Percentiles rank a stretch among this genome's conserved stretches.
phyloP scores from a whole-genome alignment of 176 grass and related monocot species.

The Juncus inflexus region DNA sequence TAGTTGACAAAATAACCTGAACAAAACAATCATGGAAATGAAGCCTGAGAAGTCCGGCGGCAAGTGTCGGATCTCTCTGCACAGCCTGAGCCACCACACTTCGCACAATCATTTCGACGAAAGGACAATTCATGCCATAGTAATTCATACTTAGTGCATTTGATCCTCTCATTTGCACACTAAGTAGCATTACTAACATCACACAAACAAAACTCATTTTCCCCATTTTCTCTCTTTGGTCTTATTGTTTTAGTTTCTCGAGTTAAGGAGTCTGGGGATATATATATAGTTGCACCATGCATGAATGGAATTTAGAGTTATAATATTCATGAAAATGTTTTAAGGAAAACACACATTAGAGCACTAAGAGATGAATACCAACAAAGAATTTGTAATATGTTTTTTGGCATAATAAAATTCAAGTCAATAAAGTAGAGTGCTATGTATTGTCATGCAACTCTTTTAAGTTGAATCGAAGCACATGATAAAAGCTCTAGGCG shows the following conservation, averaged over 20 bases:
- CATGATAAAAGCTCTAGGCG: background rate
- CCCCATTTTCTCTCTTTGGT: slow-evolving; percentile 2
- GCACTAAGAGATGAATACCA: slow-evolving; percentile 24
- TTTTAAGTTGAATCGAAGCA: background rate
- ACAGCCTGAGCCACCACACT: slow-evolving; percentile 46
- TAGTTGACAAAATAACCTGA: slow-evolving; percentile 32
- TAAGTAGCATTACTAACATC: slow-evolving; percentile 34
- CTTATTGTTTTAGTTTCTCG: background rate
- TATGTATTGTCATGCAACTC: slow-evolving; percentile 27
- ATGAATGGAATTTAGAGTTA: slow-evolving; percentile 5
- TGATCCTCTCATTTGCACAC: slow-evolving; percentile 23
- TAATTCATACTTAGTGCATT: slow-evolving; percentile 57
- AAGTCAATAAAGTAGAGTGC: slow-evolving; percentile 5
- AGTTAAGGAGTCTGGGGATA: background rate
- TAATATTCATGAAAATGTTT: slow-evolving; percentile 22
- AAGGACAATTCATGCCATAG: slow-evolving; percentile 83
- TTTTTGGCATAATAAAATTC: slow-evolving; percentile 16
- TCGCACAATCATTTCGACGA: slow-evolving; percentile 47
- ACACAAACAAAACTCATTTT: slow-evolving; percentile 33
- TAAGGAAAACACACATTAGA: slow-evolving; percentile 37
- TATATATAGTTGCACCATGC: slow-evolving; percentile 47
- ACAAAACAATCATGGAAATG: slow-evolving; percentile 99
- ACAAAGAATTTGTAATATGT: background rate
- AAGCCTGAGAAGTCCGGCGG: slow-evolving; percentile 61
- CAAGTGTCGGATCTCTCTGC: slow-evolving; percentile 47